Base-by-base conservation (phyloP, 164 flowering plant genomes). In the Aristolochia fimbriata region DNA sequence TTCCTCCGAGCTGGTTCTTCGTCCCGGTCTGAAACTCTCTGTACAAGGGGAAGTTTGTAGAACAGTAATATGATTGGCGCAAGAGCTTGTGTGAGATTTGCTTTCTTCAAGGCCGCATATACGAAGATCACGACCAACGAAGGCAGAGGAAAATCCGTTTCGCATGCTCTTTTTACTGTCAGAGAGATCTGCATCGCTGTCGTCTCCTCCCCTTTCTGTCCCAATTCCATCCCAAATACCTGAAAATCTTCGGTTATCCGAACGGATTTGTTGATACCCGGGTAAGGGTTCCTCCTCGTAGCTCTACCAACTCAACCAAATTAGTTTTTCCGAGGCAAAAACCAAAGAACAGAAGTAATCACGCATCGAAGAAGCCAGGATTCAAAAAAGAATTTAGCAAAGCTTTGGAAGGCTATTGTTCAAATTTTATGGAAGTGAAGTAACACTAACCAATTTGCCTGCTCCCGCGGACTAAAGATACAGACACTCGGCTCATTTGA, bases 261-360 rank as follows among this genome's bases (percentile, higher is more conserved):
- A 17, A 30, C 54, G 75, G 47, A 68, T 54, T 46, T 80, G 85
- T 19, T 71, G 78, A 63, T 77, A 82, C 51, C 83, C 83, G n/a
- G 88, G 76, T 33, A 80, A 54, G 53, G 94, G 79, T 50, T 83
- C 90, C 52, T 84, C 94, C 45, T 81, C 92, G 67, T 91, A 91
- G 70, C 86, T 88, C 97, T 91, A 92, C 61, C 55, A 58, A 57
- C 48, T 53, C n/a, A 19, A 12, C 56, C 27, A 50, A 16, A 46
- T 24, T 43, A 31, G 21, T 45, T 37, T 37, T 27, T 37, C 11
- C 43, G 43, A 37, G 9, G 7, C 4, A 37, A 37, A 37, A 37
- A 3, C 12, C 1, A 37, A 37, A 37, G 43, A 37, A 37, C 43
- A 37, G 43, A 37, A 10, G 43, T 37, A 6, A 37, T 37, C 43